A percentile compares a stretch with the other conserved stretches of the same genome.
Conservation (phyloP, 352 stramenopile genomes). For the Phytopythium delawarense region DNA sequence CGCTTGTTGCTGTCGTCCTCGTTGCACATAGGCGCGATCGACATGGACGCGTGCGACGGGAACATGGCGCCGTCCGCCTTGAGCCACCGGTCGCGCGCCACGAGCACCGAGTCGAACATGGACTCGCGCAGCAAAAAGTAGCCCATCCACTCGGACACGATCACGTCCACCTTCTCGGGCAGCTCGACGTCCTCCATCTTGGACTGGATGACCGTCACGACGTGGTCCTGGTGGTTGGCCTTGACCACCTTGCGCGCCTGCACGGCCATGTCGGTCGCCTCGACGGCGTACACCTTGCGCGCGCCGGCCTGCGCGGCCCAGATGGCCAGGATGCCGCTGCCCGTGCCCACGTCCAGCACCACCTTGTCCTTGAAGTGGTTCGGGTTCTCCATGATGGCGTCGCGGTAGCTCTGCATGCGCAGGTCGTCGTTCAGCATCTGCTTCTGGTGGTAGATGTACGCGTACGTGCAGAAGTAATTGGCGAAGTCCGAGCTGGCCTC, state of each 20-base stretch:
- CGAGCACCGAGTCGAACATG: conserved; percentile 99
- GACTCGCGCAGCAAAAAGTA: conserved; percentile 99
- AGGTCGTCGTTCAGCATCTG: conserved; percentile 99
- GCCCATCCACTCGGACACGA: conserved; percentile 99
- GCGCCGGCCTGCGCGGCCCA: conserved; percentile 98
- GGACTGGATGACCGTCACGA: conserved; percentile 98
- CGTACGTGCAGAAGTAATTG: conserved; percentile 91
- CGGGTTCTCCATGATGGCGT: conserved; percentile 97
- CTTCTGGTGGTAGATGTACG: conserved; percentile 92
- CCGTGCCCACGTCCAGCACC: conserved; percentile 99
- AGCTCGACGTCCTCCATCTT: conserved; percentile 98
- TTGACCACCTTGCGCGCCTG: conserved; percentile 95
- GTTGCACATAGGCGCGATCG: conserved; percentile 95
- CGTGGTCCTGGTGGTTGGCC: conserved; percentile 94
- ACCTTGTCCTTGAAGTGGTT: conserved; percentile 98
- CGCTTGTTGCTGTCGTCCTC: conserved; percentile 88
- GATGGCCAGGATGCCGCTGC: conserved; percentile 97
- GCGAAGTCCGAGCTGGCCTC: conserved; percentile 85
- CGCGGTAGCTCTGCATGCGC: conserved; percentile 98
- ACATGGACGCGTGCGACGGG: conserved; percentile 97
- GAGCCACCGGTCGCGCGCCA: conserved; percentile 95
- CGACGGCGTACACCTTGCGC: conserved; percentile 96
- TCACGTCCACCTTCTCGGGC: conserved; percentile 98
- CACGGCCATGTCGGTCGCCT: conserved; percentile 97
- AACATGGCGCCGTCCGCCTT: conserved; percentile 98